Evolutionary conservation across 2,329 filamentous ascomycete genomes (phyloP), one percentile per base, ranked within the genome.

Genomic region (Colletotrichum acutatum): DNA sequence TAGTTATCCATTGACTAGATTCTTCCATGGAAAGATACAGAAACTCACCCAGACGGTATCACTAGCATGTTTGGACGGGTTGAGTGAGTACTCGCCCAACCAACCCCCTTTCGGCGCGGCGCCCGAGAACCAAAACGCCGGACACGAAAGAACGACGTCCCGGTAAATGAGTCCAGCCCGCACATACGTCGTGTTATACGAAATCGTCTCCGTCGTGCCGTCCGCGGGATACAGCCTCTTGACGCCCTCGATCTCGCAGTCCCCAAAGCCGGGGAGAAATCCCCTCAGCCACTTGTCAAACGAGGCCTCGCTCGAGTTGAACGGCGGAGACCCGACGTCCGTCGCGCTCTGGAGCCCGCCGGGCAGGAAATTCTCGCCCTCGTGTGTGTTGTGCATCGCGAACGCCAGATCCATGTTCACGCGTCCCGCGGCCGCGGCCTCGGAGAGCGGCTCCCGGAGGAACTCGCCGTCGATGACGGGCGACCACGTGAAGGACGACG

Each of bases 321-420:
- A 90, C 0, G 84, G 83, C 19, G 80, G 80, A 3, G 78, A 79
- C 2, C 81, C 81, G 0, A 78, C 76, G 7, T 80, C 78, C 0
- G 76, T 75, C 0, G 74, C 72, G 60, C 80, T 81, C 22, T 81
- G 77, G 1, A 91, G 81, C 0, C 86, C 87, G 0, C 85, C 78
- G 0, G 89, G 89, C 26, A 90, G 82, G 76, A 92, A 92, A 74
- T 89, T 90, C 78, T 91, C 86, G 26, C 90, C 90, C 79, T 92
- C 90, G 76, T 91, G 87, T 0, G 87, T 84, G 77, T 92, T 92
- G 78, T 91, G 91, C 83, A 87, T 88, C n/a, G 85, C 84, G 74
- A 87, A 88, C 0, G 86, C 84, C 9, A 81, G 78, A 2, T 87
- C 83, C 2, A 84, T 84, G 65, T 88, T 86, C 9, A 90, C 79